Base-by-base conservation (phyloP, 257 asterid genomes). In the Jaltomata sinuosa region DNA sequence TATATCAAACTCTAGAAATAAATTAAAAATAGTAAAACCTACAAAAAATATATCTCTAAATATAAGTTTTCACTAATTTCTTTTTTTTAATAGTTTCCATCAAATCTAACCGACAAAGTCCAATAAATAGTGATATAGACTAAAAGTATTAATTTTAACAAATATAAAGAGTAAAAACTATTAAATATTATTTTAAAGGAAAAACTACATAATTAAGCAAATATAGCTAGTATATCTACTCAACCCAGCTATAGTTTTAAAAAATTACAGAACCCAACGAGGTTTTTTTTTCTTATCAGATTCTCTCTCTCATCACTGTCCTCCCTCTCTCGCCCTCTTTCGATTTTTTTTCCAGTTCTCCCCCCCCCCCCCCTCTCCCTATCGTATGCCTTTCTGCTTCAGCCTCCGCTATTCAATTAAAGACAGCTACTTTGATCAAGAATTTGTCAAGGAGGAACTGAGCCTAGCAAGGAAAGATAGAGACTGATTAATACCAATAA, bases 401-500 rank as follows among this genome's bases (percentile, higher is more conserved):
- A 69, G 27, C 52, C 79, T 49, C 65, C 19, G 54, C 7, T 61
- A 74, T 14, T 45, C 80, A 57, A 36, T 54, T 36, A 57, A 49
- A 31, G 50, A 69, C 4, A 79, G 59, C 25, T 34, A 76, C 19
- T 42, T 57, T 54, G 79, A 49, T 74, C 85, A 89, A 86, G 90
- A 89, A 27, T 89, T 85, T 74, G 89, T 90, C 8, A 83, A 68
- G n/a, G 2, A 89, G 88, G 84, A 92, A 87, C 89, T 93, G 22
- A 71, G 83, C 82, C 89, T 94, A 67, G 93, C 97, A 40, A 86
- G 83, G 18, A 82, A 61, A 31, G 89, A 90, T 3, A 92, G 79
- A 81, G 91, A 92, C 57, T 90, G 94, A 92, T 62, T 92, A 76
- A 88, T 93, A 1, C 81, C 94, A 3, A 31, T 92, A 8, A 86